Percentiles rank a stretch among this genome's conserved stretches.
Conservation (phyloP, 108 stramenopile genomes). For the Mediolabrus comicus region DNA sequence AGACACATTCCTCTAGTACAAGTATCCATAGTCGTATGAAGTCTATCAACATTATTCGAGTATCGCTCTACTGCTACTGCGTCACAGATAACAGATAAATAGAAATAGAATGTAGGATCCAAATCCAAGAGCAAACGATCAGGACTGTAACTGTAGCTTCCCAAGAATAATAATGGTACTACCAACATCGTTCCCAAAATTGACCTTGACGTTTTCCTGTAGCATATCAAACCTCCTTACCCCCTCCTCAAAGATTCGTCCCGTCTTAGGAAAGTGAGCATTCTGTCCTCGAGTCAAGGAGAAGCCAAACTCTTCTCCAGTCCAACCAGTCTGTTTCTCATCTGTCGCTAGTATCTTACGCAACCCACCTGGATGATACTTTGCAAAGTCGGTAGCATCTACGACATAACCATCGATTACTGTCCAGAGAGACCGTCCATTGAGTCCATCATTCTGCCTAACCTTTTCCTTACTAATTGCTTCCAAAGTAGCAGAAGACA, state of each 20-base stretch:
- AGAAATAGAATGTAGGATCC: too few species aligned
- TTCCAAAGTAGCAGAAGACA: too few species aligned
- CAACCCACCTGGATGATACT: slow-evolving; percentile 9
- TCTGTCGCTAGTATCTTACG: not conserved
- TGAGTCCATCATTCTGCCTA: not conserved
- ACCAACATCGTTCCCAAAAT: not conserved
- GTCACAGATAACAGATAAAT: too few species aligned
- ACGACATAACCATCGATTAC: slow-evolving; percentile 16
- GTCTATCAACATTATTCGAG: too few species aligned
- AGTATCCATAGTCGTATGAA: too few species aligned
- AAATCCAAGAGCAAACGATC: not conserved
- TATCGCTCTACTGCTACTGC: too few species aligned
- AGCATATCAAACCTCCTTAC: not conserved
- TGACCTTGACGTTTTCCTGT: not conserved
- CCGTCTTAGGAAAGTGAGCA: slow-evolving; percentile 10
- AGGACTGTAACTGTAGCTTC: not conserved
- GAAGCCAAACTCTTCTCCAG: slow-evolving; percentile 6
- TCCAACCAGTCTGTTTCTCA: not conserved
- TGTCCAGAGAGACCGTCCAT: not conserved
- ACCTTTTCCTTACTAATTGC: not conserved
- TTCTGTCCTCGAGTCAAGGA: slow-evolving; percentile 2
- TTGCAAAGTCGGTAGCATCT: slow-evolving; percentile 13
- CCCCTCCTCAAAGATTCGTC: not conserved
- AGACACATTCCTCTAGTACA: too few species aligned
- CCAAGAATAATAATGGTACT: not conserved